Evolutionary conservation across 108 stramenopile genomes (phyloP).

Genomic region (Skeletonema tropicum): DNA sequence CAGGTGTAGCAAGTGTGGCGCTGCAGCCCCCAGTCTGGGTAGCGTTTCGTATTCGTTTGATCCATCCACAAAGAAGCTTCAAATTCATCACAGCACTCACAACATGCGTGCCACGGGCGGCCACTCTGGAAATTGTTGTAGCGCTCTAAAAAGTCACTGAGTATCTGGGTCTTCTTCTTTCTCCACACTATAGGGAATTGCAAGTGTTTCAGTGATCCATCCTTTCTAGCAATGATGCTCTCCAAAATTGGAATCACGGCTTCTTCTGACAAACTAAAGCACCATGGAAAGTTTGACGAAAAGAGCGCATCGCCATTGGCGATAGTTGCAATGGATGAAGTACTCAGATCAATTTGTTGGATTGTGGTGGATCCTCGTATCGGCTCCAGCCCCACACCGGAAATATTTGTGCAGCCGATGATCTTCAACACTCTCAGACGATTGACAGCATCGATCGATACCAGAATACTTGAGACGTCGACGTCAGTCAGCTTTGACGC

Average conservation of each 20-base stretch:
- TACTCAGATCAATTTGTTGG: background rate
- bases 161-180: background rate
- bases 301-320: background rate
- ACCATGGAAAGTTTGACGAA: background rate
- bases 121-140: background rate
- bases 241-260: conserved; percentile 25
- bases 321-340: background rate
- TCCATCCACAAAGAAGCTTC: background rate
- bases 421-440: background rate
- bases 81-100: background rate
- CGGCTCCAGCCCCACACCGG: background rate
- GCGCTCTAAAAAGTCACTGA: conserved; percentile 6
- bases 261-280: background rate
- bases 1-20: conserved; percentile 21
- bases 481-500: background rate
- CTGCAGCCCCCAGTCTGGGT: conserved; percentile 12
- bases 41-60: background rate
- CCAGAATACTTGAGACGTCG: background rate
- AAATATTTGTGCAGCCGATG: background rate
- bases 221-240: conserved; percentile 19
- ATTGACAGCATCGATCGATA: background rate
- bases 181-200: conserved; percentile 26
- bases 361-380: background rate
- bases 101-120: background rate
- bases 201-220: conserved; percentile 14